These are phyloP conservation scores for Neoarthrinium moseri DNA, from an alignment of 2,329 filamentous ascomycete species.

Conservation along the genomic window DNA sequence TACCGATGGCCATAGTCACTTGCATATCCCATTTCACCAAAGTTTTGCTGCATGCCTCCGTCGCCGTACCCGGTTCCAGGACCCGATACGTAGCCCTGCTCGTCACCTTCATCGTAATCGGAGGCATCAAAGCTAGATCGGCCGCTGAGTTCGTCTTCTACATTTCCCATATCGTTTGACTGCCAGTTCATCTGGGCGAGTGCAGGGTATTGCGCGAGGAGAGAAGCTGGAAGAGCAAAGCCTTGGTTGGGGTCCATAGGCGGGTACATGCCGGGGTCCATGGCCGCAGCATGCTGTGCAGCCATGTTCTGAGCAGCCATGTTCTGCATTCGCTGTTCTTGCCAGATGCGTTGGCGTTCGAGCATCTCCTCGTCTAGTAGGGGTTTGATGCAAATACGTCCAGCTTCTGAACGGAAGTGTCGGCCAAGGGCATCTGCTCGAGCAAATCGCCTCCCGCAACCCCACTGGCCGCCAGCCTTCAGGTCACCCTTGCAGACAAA, in stretches of 20 bases:
- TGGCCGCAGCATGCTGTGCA: slow-evolving; percentile 38
- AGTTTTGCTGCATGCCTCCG: slow-evolving; percentile 55
- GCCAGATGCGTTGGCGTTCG: slow-evolving; percentile 73
- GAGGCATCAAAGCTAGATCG: slow-evolving; percentile 80
- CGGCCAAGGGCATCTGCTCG: slow-evolving; percentile 91
- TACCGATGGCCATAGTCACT: slow-evolving; percentile 52
- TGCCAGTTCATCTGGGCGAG: slow-evolving; percentile 89
- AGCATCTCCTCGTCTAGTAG: slow-evolving; percentile 89
- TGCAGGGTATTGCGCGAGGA: slow-evolving; percentile 89
- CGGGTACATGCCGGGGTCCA: slow-evolving; percentile 53
- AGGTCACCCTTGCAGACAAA: slow-evolving; percentile 95
- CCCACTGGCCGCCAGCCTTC: slow-evolving; percentile 81
- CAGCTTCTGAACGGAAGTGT: slow-evolving; percentile 94
- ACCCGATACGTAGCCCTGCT: slow-evolving; percentile 65
- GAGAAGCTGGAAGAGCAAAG: slow-evolving; percentile 77
- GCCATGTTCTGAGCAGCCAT: slow-evolving; percentile 54
- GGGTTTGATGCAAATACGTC: slow-evolving; percentile 95
- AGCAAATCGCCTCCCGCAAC: slow-evolving; percentile 88
- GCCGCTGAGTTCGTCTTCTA: slow-evolving; percentile 74
- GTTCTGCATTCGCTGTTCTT: slow-evolving; percentile 68
- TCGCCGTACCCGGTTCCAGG: slow-evolving; percentile 60
- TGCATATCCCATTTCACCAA: slow-evolving; percentile 52
- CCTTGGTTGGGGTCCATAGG: slow-evolving; percentile 60
- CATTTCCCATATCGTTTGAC: slow-evolving; percentile 62
- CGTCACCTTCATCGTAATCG: slow-evolving; percentile 73